A percentile compares a stretch with the other conserved stretches of the same genome.
Conservation (phyloP, 2,329 filamentous ascomycete species). For the Alternaria tenuissima region DNA sequence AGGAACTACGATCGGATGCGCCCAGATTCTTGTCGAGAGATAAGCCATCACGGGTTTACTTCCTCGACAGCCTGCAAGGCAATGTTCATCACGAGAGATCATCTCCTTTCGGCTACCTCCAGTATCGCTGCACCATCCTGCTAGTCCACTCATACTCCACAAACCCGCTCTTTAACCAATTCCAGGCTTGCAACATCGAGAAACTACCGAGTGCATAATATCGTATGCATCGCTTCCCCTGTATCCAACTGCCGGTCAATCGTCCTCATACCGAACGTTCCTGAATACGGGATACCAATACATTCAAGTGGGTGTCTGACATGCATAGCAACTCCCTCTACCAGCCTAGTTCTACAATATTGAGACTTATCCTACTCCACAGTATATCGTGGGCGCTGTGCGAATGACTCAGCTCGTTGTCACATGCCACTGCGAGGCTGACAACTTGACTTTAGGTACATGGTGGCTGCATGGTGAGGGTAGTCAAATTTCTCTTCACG, state of each 20-base stretch:
- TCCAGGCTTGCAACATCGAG: fast-evolving
- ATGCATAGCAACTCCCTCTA: not conserved
- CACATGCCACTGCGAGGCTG: not conserved
- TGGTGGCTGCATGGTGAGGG: not conserved
- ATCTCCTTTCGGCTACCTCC: slow-evolving; percentile 4
- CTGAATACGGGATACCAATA: slow-evolving; percentile 3
- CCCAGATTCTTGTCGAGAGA: slow-evolving; percentile 15
- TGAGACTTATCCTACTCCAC: not conserved
- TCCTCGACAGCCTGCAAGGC: slow-evolving; percentile 8
- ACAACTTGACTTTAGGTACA: not conserved
- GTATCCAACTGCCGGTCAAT: not conserved
- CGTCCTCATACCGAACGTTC: not conserved
- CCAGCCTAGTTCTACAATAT: not conserved
- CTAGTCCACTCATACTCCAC: not conserved
- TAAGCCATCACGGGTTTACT: slow-evolving; percentile 13
- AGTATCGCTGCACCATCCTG: not conserved
- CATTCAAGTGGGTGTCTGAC: not conserved
- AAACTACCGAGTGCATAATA: not conserved
- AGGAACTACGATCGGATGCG: slow-evolving; percentile 5
- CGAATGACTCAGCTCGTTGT: not conserved
- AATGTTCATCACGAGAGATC: slow-evolving; percentile 4
- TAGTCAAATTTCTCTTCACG: not conserved
- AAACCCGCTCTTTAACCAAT: not conserved
- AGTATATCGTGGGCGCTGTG: not conserved
- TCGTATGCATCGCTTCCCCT: not conserved